Base-by-base conservation (phyloP, 2,329 filamentous ascomycete genomes). In the Claviceps spartinae region DNA sequence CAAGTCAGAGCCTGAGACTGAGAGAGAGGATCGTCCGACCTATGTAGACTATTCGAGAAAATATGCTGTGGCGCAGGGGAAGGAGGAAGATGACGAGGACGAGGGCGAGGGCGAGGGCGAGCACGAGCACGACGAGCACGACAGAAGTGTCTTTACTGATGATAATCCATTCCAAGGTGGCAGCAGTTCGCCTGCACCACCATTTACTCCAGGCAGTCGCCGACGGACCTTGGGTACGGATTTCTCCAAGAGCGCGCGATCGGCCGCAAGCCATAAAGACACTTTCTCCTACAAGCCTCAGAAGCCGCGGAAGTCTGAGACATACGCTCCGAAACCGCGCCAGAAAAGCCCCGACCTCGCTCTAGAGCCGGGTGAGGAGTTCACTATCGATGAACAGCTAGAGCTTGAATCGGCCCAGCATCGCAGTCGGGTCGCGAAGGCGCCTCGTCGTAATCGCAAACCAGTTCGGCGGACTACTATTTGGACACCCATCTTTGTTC, bases 151-250 rank as follows among this genome's bases (percentile, higher is more conserved):
- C 36, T 97, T 97, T 67, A 88, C 85, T 1, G 78, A 83, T 59
- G 88, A 96, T 51, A 97, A 97, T 61, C 90, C 91, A 0, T 97
- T 97, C 64, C 91, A 97, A 65, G 87, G 86, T 63, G 85, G 88
- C 42, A 51, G 54, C 3, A 86, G 83, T 65, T 85, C 87, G 9
- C 83, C 87, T 1, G 67, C 76, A 5, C 66, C 67, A 1, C 67
- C 74, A 30, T 72, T 71, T 63, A 71, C 73, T 30, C 69, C 77
- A 22, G 69, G 64, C 57, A 69, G 69, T 54, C 74, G 77, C 43
- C 71, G 77, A 56, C 73, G 72, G 59, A 75, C 74, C n/a, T 62
- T 67, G 2, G 72, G 65, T 18, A 63, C 67, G 20, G 71, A 74
- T 11, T 62, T 66, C n/a, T 63, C 64, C 47, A 69, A 67, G 54